These are phyloP conservation scores for Breviolum minutum DNA, from an alignment of 73 alveolate species.

Conservation along the genomic window DNA sequence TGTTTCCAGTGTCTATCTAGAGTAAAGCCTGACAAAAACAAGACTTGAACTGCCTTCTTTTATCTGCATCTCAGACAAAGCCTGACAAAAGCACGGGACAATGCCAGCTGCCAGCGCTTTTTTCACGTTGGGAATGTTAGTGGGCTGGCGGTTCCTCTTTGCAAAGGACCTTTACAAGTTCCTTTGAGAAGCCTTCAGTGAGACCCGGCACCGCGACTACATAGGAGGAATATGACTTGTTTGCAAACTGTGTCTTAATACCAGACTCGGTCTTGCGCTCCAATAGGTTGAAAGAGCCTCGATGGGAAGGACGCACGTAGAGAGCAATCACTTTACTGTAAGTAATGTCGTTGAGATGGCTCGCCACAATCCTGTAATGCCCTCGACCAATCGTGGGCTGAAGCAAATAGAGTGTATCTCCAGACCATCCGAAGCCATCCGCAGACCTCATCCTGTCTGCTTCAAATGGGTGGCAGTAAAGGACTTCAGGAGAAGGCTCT, in stretches of 20 bases:
- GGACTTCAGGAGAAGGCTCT: neutral
- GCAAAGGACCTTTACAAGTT: neutral
- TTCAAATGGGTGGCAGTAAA: neutral
- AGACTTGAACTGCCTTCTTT: too few species aligned
- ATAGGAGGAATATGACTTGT: neutral
- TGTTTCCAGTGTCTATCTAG: too few species aligned
- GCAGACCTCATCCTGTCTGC: conserved; percentile 15
- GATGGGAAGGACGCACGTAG: neutral
- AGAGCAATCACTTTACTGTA: neutral
- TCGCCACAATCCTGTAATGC: neutral
- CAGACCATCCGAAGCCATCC: conserved; percentile 11
- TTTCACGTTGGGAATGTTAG: too few species aligned
- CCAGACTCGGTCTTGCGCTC: neutral
- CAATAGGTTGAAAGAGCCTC: neutral
- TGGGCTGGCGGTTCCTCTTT: neutral
- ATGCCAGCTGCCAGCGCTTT: too few species aligned
- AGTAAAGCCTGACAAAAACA: too few species aligned
- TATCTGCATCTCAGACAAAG: too few species aligned
- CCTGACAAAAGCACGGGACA: too few species aligned
- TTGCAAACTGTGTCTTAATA: neutral
- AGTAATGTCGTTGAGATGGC: conserved; percentile 7
- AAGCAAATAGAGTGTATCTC: conserved; percentile 38
- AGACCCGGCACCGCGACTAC: conserved; percentile 21
- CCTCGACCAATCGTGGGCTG: neutral
- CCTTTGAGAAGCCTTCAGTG: neutral